Evolutionary conservation across 2,329 filamentous ascomycete species (phyloP), one percentile per base, ranked within the genome.

Genomic region (Coniochaeta sp.): DNA sequence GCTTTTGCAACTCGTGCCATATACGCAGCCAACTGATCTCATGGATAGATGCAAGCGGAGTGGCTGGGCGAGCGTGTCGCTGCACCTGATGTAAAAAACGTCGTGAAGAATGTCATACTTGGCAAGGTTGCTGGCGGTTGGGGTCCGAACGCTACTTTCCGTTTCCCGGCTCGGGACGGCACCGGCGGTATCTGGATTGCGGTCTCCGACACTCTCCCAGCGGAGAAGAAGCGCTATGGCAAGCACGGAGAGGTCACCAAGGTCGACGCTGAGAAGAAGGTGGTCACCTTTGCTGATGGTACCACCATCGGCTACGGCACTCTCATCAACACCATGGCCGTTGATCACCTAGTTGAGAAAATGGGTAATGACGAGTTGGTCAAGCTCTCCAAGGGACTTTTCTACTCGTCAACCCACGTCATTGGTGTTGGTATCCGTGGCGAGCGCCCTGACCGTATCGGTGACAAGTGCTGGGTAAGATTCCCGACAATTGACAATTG

Each of bases 121-220:
- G 88, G 93, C 80, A 98, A 96, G 86, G 89, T 91, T 60, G 95
- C 95, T 59, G 95, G 93, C 70, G 93, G 92, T 82, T 99, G 95
- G 95, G 95, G 95, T 47, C 95, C 95, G 66, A 99, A 99, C 75
- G 91, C 92, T 66, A 98, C 93, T 63, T 99, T 99, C 89, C 89
- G 91, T 71, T 99, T 99, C 86, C 95, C 95, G 67, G 93, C 95
- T 65, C 88, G 89, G 66, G 93, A 95, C 68, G 95, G 95, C 69
- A 99, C 95, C 58, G 95, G 95, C 77, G 93, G 92, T 79, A 99
- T 99, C 83, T 99, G 95, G 95, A 97, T 95, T 69, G 92, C 93
- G 62, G 92, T 99, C 59, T 93, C 93, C 68, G 86, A 96, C 72
- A 99, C 95, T 58, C 78, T 99, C 26, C 93, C 95, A 64, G 86